Conservation (phyloP, 2,329 filamentous ascomycete genomes). For the Microdochium bolleyi region DNA sequence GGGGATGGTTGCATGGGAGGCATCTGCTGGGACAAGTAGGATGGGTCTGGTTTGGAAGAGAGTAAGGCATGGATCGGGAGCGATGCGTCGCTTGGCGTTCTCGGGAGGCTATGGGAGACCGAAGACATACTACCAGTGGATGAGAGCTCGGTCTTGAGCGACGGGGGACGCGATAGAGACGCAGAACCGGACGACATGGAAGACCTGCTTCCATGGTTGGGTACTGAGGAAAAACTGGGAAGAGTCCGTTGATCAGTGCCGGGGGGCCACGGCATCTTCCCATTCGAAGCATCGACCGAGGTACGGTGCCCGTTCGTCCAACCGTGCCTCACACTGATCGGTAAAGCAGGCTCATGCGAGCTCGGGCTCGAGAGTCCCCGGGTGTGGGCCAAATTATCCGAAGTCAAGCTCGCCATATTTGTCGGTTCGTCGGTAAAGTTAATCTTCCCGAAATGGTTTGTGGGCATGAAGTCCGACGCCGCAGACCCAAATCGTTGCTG, state of each 20-base stretch:
- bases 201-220: slow-evolving; percentile 5
- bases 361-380: slow-evolving; percentile 18
- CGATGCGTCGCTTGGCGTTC: slow-evolving; percentile 40
- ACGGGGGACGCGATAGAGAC: slow-evolving; percentile 26
- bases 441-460: slow-evolving; percentile 12
- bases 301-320: slow-evolving; percentile 11
- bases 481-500: slow-evolving; percentile 41
- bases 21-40: slow-evolving; percentile 8
- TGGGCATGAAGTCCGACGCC: slow-evolving; percentile 27
- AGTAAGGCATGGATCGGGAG: slow-evolving; percentile 48
- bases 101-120: slow-evolving; percentile 27
- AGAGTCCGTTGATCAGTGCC: slow-evolving; percentile 1
- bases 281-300: background rate
- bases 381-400: slow-evolving; percentile 19
- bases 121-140: slow-evolving; percentile 35
- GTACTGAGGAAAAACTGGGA: slow-evolving; percentile 9
- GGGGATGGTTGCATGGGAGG: slow-evolving; percentile 4
- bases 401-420: slow-evolving; percentile 32
- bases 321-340: background rate
- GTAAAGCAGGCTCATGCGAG: slow-evolving; percentile 15
- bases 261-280: background rate
- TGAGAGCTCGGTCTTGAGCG: slow-evolving; percentile 36
- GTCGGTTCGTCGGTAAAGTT: slow-evolving; percentile 32
- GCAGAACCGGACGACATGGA: slow-evolving; percentile 12
- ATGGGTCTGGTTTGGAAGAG: slow-evolving; percentile 25